phyloP scores from a whole-genome alignment of 768 basidiomycete genomes.

The Asterophora lycoperdoides region DNA sequence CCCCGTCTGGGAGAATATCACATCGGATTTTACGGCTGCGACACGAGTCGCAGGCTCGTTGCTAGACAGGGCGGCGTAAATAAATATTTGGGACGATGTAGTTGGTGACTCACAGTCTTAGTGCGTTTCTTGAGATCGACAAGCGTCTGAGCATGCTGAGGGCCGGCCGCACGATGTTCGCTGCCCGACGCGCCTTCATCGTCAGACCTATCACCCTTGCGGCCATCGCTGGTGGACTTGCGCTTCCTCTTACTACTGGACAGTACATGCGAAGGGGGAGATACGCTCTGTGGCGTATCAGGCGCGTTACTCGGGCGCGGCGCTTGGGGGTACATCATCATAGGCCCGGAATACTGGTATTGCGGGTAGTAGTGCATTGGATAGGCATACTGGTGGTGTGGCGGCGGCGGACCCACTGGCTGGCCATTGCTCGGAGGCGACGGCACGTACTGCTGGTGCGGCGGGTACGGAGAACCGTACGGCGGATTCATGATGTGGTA shows the following conservation, averaged over 20 bases:
- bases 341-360: constrained; percentile 67
- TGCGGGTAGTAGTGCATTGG: constrained; percentile 54
- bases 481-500: constrained; percentile 67
- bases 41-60: constrained; percentile 89
- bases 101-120: constrained; percentile 59
- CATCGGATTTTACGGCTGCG: constrained; percentile 92
- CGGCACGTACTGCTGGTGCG: constrained; percentile 25
- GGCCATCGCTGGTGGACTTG: constrained; percentile 35
- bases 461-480: constrained; percentile 50
- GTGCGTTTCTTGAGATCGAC: constrained; percentile 81
- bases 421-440: constrained; percentile 32
- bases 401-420: constrained; percentile 32
- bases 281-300: constrained; percentile 32
- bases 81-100: neutral
- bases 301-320: constrained; percentile 34
- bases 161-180: constrained; percentile 32
- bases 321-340: constrained; percentile 61
- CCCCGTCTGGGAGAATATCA: constrained; percentile 74
- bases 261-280: constrained; percentile 29
- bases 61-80: constrained; percentile 23
- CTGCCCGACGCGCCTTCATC: constrained; percentile 54
- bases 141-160: constrained; percentile 23
- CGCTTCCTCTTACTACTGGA: constrained; percentile 62
- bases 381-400: constrained; percentile 47
- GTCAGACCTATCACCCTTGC: constrained; percentile 46